Evolutionary conservation across 148 eudicot genomes (phyloP), one percentile per base, ranked within the genome.

Genomic region (Bassia scoparia): DNA sequence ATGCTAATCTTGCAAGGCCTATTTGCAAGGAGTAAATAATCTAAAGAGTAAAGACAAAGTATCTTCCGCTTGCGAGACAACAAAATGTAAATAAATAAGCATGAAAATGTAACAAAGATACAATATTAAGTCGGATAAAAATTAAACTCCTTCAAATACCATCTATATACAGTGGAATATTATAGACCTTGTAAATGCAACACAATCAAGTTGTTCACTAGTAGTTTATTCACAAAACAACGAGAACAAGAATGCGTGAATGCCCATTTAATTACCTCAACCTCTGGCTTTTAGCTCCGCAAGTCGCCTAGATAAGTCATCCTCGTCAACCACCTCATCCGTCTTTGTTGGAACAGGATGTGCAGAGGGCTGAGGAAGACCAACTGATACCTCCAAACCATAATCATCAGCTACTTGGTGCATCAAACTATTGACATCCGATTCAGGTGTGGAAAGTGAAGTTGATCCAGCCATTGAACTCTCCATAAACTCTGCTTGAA

Each of bases 321-420:
- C 86, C 80, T 90, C 96, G 5, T 87, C 90, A 20, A 87, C 89
- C 76, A 79, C 81, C 81, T 87, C 92, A 14, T 41, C 27, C 10
- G 67, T 62, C 76, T 80, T 82, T 0, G 70, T 52, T 0, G 88
- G 70, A 53, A 91, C 74, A 16, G 89, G 86, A 66, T 87, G 89
- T 0, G 76, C 89, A 3, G 93, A 91, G 3, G 97, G 77, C 80
- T 87, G 93, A 0, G 93, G 97, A 65, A 91, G 64, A 21, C 97
- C 97, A 8, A 89, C 89, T 0, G 91, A 87, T 7, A 87, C 93
- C 81, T 87, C 97, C 21, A 91, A 78, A 2, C 93, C 93, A 46
- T 89, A 84, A 77, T 91, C 91, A 73, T 91, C 97, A 0, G 91
- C 93, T 64, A 91, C 97, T 72, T 89, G 91, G 54, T 89, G 89